Evolutionary conservation across 140 eudicot species (phyloP).

Genomic region (Erigeron philadelphicus): DNA sequence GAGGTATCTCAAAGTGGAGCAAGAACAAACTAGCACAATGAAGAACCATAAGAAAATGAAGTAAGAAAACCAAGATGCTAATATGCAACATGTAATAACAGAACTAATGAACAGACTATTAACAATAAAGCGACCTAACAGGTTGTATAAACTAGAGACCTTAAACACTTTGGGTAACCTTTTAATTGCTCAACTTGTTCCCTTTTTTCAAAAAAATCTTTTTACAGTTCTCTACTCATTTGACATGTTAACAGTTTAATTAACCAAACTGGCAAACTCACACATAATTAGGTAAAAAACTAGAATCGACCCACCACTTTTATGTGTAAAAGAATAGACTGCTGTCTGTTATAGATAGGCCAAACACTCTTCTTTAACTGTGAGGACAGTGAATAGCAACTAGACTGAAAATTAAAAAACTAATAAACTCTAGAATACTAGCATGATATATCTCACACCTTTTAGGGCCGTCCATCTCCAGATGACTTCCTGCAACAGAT

Average conservation of each 20-base stretch:
- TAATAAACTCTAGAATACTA: neutral
- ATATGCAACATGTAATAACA: neutral
- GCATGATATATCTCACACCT: slow-evolving; percentile 31
- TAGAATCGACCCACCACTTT: neutral
- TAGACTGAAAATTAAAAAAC: neutral
- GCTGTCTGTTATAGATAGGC: neutral
- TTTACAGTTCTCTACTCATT: neutral
- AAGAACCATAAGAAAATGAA: neutral
- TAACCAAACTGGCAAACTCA: neutral
- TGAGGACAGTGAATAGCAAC: neutral
- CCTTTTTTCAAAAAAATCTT: neutral
- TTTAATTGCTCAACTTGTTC: neutral
- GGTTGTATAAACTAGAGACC: neutral
- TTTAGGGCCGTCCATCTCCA: slow-evolving; percentile 28
- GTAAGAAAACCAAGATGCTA: neutral
- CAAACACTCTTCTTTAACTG: neutral
- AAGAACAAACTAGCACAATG: slow-evolving; percentile 2
- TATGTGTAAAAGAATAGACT: neutral
- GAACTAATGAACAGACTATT: neutral
- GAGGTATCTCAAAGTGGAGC: neutral
- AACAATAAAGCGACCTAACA: neutral
- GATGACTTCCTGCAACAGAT: slow-evolving; percentile 31
- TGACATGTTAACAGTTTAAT: neutral
- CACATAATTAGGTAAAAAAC: neutral
- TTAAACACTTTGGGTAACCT: neutral